Evolutionary conservation across 768 basidiomycete genomes (phyloP), one percentile per base, ranked within the genome.

Genomic region (Tephrocybe sp.): DNA sequence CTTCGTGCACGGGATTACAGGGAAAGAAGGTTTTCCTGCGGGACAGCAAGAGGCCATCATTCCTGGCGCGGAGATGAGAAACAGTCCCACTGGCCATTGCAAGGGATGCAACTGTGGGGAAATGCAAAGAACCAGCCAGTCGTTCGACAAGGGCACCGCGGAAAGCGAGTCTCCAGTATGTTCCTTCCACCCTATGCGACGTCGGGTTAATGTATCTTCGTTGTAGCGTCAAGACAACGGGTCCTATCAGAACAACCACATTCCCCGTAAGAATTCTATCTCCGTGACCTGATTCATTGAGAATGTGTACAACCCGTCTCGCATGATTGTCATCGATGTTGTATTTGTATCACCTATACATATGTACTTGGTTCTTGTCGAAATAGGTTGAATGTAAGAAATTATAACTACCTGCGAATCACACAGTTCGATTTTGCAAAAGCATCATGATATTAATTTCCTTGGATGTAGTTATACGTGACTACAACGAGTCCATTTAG

Each of bases 61-160:
- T 19, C 30, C 50, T 12, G 44, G n/a, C 7, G 31, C 36, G n/a
- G 30, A 38, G 30, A 19, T 38, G 17, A 30, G 20, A 10, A 39
- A 38, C n/a, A 39, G 36, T 20, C 42, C 50, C 3, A 41, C 32
- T 12, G 36, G 44, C 34, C 50, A 51, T 14, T 51, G 50, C 36
- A 51, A 45, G 39, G 50, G 50, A 11, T 51, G 43, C 38, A 51
- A 45, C 36, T 51, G 50, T 20, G 22, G 39, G 5, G 39, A 46
- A 20, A 26, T 5, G 22, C 32, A 45, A 4, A 33, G 17, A 13
- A 19, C 45, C 19, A 40, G 38, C 16, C 43, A 51, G 23, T 40
- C 44, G 14, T 34, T 45, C 11, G 30, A 32, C 19, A 45, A 45
- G 14, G 39, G 16, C 32, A 16, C 9, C 5, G 20, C 19, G 12